Percentiles rank a stretch among this genome's conserved stretches.
Conservation (phyloP, 495 filamentous ascomycete species). For the Pseudomonodictys pantanalensis region DNA sequence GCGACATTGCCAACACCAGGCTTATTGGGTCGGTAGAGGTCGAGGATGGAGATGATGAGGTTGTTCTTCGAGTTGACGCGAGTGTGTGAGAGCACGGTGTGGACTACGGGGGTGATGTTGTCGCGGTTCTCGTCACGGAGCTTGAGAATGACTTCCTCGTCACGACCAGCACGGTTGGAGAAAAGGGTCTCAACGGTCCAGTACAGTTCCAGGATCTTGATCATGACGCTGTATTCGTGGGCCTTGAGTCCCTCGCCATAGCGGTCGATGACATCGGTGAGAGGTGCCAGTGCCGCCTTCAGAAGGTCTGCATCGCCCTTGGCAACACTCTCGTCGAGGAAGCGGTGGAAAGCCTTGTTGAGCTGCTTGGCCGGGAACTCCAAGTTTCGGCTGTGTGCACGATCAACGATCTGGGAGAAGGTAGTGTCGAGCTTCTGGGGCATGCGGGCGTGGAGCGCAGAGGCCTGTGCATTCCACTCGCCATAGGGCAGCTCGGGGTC, state of each 20-base stretch:
- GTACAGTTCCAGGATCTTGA: conserved; percentile 73
- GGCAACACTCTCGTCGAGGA: conserved; percentile 81
- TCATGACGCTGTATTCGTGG: conserved; percentile 83
- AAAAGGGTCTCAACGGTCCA: conserved; percentile 81
- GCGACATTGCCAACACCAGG: conserved; percentile 81
- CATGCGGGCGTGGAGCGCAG: conserved; percentile 93
- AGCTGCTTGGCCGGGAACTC: conserved; percentile 95
- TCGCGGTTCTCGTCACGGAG: conserved; percentile 96
- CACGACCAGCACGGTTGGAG: conserved; percentile 75
- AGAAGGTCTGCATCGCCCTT: conserved; percentile 67
- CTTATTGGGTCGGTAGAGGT: conserved; percentile 93
- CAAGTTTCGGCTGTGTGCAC: conserved; percentile 65
- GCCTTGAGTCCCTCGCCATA: conserved; percentile 87
- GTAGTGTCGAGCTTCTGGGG: conserved; percentile 82
- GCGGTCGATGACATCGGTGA: conserved; percentile 74
- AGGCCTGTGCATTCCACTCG: conserved; percentile 93
- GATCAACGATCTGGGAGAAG: conserved; percentile 80
- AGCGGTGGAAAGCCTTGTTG: conserved; percentile 75
- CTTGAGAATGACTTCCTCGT: conserved; percentile 91
- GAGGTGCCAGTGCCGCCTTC: conserved; percentile 69
- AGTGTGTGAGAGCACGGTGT: conserved; percentile 90
- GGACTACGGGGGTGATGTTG: conserved; percentile 74
- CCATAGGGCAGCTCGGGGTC: conserved; percentile 90
- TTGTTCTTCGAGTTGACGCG: conserved; percentile 91
- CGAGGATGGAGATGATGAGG: conserved; percentile 83